phyloP scores from a whole-genome alignment of 2,329 filamentous ascomycete genomes.

The Diaporthe australafricana region DNA sequence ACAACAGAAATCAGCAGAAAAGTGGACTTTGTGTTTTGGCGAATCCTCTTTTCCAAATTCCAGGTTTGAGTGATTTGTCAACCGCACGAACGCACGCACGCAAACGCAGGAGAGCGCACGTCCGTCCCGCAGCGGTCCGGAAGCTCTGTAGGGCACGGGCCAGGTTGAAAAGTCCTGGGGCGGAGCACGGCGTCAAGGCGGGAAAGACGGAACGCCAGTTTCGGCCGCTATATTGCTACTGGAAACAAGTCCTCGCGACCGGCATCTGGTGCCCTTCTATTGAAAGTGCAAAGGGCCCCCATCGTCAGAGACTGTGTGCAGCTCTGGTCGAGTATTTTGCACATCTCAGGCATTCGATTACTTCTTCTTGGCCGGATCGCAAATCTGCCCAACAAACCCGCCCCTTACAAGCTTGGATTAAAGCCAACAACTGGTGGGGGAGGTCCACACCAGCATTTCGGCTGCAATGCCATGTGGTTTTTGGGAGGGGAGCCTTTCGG shows the following conservation, averaged over 20 bases:
- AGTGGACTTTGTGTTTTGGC: conserved; percentile 19
- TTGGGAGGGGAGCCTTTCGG: background rate
- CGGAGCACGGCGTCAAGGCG: background rate
- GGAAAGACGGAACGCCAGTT: background rate
- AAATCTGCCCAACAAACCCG: background rate
- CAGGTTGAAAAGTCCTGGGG: background rate
- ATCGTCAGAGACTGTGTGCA: background rate
- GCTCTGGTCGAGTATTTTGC: background rate
- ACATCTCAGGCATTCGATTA: background rate
- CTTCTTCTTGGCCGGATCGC: background rate
- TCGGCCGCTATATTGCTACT: background rate
- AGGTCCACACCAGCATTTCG: conserved; percentile 4
- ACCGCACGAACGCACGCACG: background rate
- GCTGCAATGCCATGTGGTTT: conserved; percentile 28
- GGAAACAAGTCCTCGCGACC: background rate
- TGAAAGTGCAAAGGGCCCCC: background rate
- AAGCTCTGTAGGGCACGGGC: background rate
- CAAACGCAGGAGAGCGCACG: background rate
- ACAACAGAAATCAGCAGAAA: conserved; percentile 18
- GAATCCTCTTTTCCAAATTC: conserved; percentile 12
- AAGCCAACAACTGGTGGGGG: conserved; percentile 24
- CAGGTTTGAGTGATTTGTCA: conserved; percentile 19
- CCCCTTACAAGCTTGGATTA: conserved; percentile 10
- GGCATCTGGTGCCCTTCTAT: too few relatives aligned
- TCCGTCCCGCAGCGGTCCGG: background rate